Evolutionary conservation across 2,329 filamentous ascomycete species (phyloP).

Genomic region (Curvularia hawaiiensis): DNA sequence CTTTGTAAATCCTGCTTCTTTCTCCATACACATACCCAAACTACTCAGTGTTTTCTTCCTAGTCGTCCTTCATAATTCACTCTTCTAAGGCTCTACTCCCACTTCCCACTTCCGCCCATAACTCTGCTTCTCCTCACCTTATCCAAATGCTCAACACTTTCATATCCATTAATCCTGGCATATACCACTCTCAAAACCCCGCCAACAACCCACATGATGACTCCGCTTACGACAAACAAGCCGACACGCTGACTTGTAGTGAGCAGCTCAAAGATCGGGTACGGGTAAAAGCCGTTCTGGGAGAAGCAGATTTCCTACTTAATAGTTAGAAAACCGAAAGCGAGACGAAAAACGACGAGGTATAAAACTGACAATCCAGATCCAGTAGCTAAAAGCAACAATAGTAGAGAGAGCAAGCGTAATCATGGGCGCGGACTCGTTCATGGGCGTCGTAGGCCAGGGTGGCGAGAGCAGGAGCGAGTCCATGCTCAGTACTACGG

Average conservation of each 20-base stretch:
- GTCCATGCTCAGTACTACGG: conserved; percentile 68
- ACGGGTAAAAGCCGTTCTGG: conserved; percentile 77
- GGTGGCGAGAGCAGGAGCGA: conserved; percentile 73
- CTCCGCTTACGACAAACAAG: conserved; percentile 72
- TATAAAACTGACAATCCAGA: conserved; percentile 61
- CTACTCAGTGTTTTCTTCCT: neutral
- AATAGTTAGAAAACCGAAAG: neutral
- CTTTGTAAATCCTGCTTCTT: neutral
- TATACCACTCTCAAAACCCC: conserved; percentile 72
- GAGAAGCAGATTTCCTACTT: conserved; percentile 66
- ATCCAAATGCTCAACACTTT: conserved; percentile 28
- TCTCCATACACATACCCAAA: neutral
- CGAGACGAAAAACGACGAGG: too few species aligned
- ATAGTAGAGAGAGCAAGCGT: conserved; percentile 63
- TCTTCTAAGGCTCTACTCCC: conserved; percentile 16
- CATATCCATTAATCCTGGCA: conserved; percentile 65
- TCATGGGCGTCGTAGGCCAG: conserved; percentile 63
- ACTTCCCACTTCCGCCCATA: conserved; percentile 25
- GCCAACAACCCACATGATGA: conserved; percentile 74
- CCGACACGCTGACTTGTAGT: conserved; percentile 67
- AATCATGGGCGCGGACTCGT: conserved; percentile 55
- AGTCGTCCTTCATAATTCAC: neutral
- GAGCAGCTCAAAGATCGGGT: conserved; percentile 78
- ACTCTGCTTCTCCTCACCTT: conserved; percentile 26
- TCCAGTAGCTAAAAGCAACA: conserved; percentile 73